phyloP scores from a whole-genome alignment of 2,329 filamentous ascomycete genomes.

The Fonsecaea nubica region DNA sequence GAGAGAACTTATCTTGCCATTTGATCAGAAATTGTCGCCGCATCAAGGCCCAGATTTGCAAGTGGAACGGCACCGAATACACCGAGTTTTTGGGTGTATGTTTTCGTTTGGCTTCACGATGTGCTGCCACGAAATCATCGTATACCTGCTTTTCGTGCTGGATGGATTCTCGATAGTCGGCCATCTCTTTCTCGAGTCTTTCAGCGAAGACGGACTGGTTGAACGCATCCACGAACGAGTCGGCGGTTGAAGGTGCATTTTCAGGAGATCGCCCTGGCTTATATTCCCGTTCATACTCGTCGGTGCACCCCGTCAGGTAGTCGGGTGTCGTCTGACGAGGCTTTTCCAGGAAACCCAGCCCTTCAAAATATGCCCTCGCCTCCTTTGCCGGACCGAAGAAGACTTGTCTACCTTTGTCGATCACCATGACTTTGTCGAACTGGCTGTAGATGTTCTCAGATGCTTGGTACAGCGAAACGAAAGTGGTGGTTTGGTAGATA shows the following conservation, averaged over 20 bases:
- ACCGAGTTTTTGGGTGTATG: constrained; percentile 74
- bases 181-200: constrained; percentile 69
- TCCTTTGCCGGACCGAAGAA: constrained; percentile 74
- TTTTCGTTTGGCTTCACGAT: constrained; percentile 78
- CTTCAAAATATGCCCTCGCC: constrained; percentile 76
- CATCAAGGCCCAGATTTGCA: constrained; percentile 83
- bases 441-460: constrained; percentile 79
- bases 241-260: constrained; percentile 72
- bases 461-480: constrained; percentile 85
- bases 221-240: constrained; percentile 73
- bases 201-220: constrained; percentile 66
- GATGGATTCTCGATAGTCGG: constrained; percentile 69
- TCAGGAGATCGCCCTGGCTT: constrained; percentile 68
- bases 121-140: constrained; percentile 77
- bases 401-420: constrained; percentile 76
- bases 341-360: constrained; percentile 74
- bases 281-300: constrained; percentile 82
- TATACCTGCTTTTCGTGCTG: constrained; percentile 70
- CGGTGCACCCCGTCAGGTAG: constrained; percentile 81
- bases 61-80: constrained; percentile 81
- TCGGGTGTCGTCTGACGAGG: constrained; percentile 81
- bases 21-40: constrained; percentile 85
- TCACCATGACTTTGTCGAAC: constrained; percentile 85
- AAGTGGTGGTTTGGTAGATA: constrained; percentile 81
- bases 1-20: constrained; percentile 81